Evolutionary conservation across 179 eudicot genomes (phyloP).

Genomic region (Kewa caespitosa): DNA sequence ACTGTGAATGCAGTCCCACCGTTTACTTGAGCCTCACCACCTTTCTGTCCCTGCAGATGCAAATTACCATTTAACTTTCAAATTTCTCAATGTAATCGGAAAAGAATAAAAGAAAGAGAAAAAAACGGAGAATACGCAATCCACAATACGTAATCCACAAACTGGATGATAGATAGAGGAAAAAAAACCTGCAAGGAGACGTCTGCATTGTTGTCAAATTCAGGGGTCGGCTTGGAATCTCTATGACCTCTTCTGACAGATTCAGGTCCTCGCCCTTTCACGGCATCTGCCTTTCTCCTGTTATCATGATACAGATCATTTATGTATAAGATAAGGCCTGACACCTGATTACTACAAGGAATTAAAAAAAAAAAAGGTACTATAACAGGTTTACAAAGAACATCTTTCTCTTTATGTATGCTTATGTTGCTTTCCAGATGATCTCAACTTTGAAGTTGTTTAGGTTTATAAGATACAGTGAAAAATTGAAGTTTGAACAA

Average conservation of each 20-base stretch:
- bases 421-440: no score
- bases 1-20: slow-evolving; percentile 45
- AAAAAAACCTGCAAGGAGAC: slow-evolving; percentile 30
- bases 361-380: no score
- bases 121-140: no score
- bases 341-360: no score
- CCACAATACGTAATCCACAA: no score
- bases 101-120: no score
- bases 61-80: background rate
- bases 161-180: background rate
- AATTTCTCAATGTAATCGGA: no score
- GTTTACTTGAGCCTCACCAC: slow-evolving; percentile 35
- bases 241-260: slow-evolving; percentile 47
- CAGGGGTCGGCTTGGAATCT: slow-evolving; percentile 46
- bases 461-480: no score
- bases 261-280: slow-evolving; percentile 61
- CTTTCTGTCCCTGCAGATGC: slow-evolving; percentile 49
- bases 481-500: no score
- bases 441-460: no score
- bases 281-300: slow-evolving; percentile 68
- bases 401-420: no score
- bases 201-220: slow-evolving; percentile 41
- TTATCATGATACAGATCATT: background rate
- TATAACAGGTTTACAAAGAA: no score
- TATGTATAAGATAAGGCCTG: slow-evolving; percentile 1